Evolutionary conservation across 306 rosid genomes (phyloP).

Genomic region (Lupinus albus): DNA sequence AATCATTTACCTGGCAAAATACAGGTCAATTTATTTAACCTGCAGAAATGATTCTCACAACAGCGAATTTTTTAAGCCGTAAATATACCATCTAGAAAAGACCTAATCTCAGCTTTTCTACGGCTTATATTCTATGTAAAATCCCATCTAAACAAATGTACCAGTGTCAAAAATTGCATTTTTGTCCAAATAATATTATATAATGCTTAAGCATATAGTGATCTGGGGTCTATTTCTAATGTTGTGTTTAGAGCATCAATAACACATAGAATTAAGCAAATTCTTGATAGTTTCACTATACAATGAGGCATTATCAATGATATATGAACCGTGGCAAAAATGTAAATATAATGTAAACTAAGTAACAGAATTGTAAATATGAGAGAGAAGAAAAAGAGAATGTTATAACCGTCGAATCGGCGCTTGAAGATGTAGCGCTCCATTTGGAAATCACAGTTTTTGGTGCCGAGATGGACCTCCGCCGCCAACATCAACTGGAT

Average conservation of each 20-base stretch:
- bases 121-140: no score
- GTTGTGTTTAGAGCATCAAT: not conserved
- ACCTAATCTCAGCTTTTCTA: no score
- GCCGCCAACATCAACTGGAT: slow-evolving; percentile 90
- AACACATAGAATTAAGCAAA: not conserved
- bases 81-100: no score
- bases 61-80: no score
- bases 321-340: not conserved
- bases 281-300: no score
- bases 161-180: no score
- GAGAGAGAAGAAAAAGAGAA: not conserved
- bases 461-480: slow-evolving; percentile 86
- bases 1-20: no score
- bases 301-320: not conserved
- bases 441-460: slow-evolving; percentile 84
- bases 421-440: slow-evolving; percentile 92
- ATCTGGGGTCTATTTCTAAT: not conserved
- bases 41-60: no score
- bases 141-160: no score
- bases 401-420: slow-evolving; percentile 73
- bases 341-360: not conserved
- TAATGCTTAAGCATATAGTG: no score
- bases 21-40: no score
- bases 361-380: not conserved
- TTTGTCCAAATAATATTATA: no score